Evolutionary conservation across 73 alveolate genomes (phyloP).

Genomic region (Paramecium tetraurelia): DNA sequence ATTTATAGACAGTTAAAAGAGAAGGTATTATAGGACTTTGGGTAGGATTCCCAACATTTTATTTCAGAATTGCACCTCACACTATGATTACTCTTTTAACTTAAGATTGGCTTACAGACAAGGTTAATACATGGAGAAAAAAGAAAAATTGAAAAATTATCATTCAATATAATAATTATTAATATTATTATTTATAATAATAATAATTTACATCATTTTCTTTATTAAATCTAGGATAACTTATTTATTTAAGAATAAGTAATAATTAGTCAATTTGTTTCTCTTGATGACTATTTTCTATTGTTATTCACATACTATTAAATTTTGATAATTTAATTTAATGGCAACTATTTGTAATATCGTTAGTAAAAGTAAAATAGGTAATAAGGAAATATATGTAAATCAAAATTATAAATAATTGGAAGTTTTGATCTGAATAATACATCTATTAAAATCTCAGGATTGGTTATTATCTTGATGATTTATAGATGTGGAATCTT

Average conservation of each 20-base stretch:
- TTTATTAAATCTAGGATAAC: background rate
- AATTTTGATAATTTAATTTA: too few species aligned
- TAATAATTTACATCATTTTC: background rate
- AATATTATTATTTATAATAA: background rate
- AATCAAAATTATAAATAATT: too few species aligned
- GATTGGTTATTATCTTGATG: background rate
- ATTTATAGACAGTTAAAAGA: background rate
- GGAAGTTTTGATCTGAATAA: background rate
- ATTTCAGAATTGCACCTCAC: slow-evolving; percentile 95
- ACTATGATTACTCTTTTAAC: slow-evolving; percentile 81
- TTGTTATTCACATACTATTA: too few species aligned
- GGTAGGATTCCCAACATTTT: slow-evolving; percentile 96
- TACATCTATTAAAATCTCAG: background rate
- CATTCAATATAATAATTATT: background rate
- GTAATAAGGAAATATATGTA: too few species aligned
- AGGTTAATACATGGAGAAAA: slow-evolving; percentile 35
- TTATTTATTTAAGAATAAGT: background rate
- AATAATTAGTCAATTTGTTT: too few species aligned
- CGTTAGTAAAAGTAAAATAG: too few species aligned
- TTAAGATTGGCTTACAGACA: slow-evolving; percentile 69
- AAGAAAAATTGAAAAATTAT: background rate
- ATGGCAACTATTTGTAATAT: too few species aligned
- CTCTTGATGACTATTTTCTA: too few species aligned
- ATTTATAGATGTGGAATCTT: background rate
- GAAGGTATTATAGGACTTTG: slow-evolving; percentile 84